Evolutionary conservation across 2,329 filamentous ascomycete species (phyloP), one percentile per base, ranked within the genome.

Genomic region (Sordariomycetes sp.): DNA sequence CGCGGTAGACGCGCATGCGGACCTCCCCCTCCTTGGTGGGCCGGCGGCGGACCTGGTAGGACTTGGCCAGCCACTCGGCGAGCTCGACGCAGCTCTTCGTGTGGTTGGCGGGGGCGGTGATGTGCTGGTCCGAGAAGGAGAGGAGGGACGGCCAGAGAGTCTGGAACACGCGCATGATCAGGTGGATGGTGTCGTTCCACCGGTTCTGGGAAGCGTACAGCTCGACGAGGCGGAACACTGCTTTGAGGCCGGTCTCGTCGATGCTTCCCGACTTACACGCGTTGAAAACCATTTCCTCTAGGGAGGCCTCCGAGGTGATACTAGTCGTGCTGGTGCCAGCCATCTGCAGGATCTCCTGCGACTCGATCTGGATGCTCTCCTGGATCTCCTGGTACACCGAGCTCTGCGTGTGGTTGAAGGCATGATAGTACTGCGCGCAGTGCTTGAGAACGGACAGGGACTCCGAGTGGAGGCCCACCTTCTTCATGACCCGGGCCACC

Each of bases 401-500:
- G 5, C 65, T 68, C 46, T 71, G 61, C 1, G 62, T 67, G 62
- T 58, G 66, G 63, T 63, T 72, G 59, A 64, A 74, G 64, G 65
- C 72, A 63, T 68, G 70, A 63, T 68, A 69, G 60, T 69, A 68
- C 58, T 68, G 65, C 14, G 66, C 62, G 57, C 68, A 70, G 34
- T 71, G 69, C 65, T 78, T 76, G 70, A 75, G 77, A 57, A 79
- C 72, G 1, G 71, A 71, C 53, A 80, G 64, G n/a, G 77, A 75
- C 54, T 72, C 67, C 11, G 70, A 68, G 48, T 72, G 71, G 5
- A 76, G 66, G 3, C 74, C 75, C n/a, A 78, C 70, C 1, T 70
- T 67, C 61, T 74, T 74, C 71, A 80, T 73, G 32, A 74, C 68
- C 48, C 71, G 72, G 20, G 75, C 76, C 48, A 77, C 69, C 57